Base-by-base conservation (phyloP, 2,329 filamentous ascomycete species). In the Colletotrichum phormii region DNA sequence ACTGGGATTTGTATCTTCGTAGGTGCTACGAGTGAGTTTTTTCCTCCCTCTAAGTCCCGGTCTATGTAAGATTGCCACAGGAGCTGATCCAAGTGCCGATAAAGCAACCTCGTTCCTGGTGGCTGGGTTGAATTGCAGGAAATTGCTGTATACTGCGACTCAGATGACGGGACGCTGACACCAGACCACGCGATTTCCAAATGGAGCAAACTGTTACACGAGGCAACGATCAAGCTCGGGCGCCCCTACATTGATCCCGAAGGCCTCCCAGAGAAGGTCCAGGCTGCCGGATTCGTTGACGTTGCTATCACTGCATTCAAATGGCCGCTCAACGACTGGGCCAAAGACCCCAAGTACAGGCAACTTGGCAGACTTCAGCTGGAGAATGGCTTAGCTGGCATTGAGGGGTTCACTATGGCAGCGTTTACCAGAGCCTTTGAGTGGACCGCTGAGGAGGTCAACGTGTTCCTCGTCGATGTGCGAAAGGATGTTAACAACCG, bases 241-340 rank as follows among this genome's bases (percentile, higher is more conserved):
- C 78, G 82, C 1, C 75, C 79, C 1, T 81, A 81, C 51, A 33
- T 61, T 29, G 18, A 73, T 76, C 9, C 63, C 26, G 31, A 46
- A 46, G 18, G 18, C 42, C 35, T 8, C 26, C 51, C 9, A 79
- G 79, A 64, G 78, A 81, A 46, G 77, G 67, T 82, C 57, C 1
- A 15, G 35, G 85, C 86, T n/a, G 86, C 84, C 0, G 89, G 89
- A 1, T 91, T 91, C 74, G 80, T 84, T 62, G 84, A 89, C 67
- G 84, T 91, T 0, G 79, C 79, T 0, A 84, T 89, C 76, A 79
- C 82, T 2, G 76, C 86, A 15, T 86, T 82, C 75, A 86, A 85
- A 77, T 85, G 87, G 80, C 88, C 88, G 0, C 82, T 82, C 35
- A 87, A 86, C 75, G 77, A 81, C 11, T 90, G 88, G 88, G 84